Evolutionary conservation across 1,139 yeast genomes (phyloP), one percentile per base, ranked within the genome.

Genomic region (Debaryomyces fabryi): DNA sequence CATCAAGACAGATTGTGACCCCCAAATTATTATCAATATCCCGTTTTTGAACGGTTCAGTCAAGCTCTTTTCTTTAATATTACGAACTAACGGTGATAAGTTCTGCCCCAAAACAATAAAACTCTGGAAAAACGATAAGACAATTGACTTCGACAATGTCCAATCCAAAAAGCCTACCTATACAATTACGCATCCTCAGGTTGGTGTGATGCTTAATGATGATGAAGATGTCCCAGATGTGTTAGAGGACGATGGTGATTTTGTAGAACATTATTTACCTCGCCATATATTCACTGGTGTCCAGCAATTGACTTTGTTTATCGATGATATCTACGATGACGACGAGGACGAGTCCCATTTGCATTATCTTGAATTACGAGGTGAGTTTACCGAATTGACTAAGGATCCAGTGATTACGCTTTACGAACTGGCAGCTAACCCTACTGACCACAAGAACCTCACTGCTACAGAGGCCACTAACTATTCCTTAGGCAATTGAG

Each of bases 391-490:
- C 4, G 82, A 81, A 48, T 66, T 84, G 52, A 69, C 73, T 45
- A 80, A 76, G 57, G 89, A 82, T 50, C 96, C 96, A 0, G 83
- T 88, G 16, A 78, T 86, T 18, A 77, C 96, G 0, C 62, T 87
- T 24, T 92, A 92, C 65, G 98, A 92, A 65, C 82, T 91, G 52
- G 96, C 97, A 1, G 95, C 98, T 6, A 91, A 91, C 62, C 97
- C 97, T 0, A 82, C 86, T 3, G 97, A 92, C 63, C 97, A 92
- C 66, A 84, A 85, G 60, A 81, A 74, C 53, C 48, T 78, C 39
- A 25, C 40, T 3, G 35, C 43, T 18, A 7, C 32, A 10, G 39
- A 39, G 23, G 10, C 44, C 7, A 3, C 44, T 6, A 35, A 37
- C 27, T 27, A 33, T 35, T 45, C 48, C 20, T 18, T 45, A 32